Evolutionary conservation across 352 stramenopile genomes (phyloP), one percentile per base, ranked within the genome.

Genomic region (Phytophthora citricola): DNA sequence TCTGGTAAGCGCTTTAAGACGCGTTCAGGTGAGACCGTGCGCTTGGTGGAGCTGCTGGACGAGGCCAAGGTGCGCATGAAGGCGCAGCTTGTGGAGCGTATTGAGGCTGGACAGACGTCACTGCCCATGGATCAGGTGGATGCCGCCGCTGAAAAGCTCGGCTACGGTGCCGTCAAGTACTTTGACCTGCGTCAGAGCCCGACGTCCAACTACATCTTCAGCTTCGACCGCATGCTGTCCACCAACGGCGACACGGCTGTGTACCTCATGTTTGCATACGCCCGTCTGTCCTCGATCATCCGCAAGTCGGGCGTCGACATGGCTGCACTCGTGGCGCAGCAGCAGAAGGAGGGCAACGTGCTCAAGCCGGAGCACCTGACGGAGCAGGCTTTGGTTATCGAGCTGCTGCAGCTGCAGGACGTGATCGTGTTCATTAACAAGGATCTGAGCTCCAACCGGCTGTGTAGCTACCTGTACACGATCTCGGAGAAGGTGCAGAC

Each of bases 111-210:
- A 9, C 97, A 97, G 74, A 96, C 90, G 10, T 87, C 81, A 22
- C 65, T 95, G 39, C 84, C 92, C 6, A 77, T 85, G 55, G 95
- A 98, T 5, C 91, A 99, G 75, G 83, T 99, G 27, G 93, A 98
- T 43, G 77, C 79, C 40, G 94, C 97, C 5, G 97, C 98, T 8
- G 91, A 97, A 63, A 94, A 96, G 56, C 94, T 99, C 60, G 98
- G 98, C 53, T 99, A 99, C 73, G 97, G 97, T 52, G 98, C 97
- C 12, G 97, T 99, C 56, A 99, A 99, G 87, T 99, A 99, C 85
- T 99, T 99, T 80, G 98, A 99, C 78, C 84, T 99, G 59, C 93
- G 96, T 55, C 93, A 99, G 71, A 98, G 98, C 70, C 97, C 97
- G 12, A 97, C 94, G 39, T 98, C 95, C 58, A 98, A 99, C 75